phyloP scores from a whole-genome alignment of 768 basidiomycete species.

The Trametes meyenii region DNA sequence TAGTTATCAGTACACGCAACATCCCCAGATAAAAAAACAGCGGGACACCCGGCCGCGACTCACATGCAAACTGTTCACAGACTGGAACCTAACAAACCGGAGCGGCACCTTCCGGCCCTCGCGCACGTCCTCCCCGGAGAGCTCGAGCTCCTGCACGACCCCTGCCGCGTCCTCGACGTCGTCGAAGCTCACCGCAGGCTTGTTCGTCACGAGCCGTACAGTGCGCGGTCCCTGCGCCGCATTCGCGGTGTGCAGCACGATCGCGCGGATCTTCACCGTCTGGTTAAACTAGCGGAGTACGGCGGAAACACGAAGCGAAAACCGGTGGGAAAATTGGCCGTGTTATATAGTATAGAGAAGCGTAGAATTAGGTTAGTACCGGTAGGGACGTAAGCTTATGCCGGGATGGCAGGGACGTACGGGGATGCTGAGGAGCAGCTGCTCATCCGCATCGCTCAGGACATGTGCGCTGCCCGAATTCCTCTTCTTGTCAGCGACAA shows the following conservation, averaged over 20 bases:
- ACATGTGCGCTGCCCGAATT: constrained; percentile 54
- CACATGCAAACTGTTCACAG: constrained; percentile 67
- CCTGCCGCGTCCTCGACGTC: constrained; percentile 58
- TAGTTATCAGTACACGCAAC: not conserved
- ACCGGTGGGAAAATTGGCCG: not conserved
- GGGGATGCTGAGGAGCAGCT: constrained; percentile 67
- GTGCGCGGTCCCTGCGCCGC: constrained; percentile 54
- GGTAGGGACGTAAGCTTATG: too few species aligned
- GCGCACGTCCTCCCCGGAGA: constrained; percentile 51
- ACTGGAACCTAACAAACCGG: constrained; percentile 71
- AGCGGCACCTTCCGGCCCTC: constrained; percentile 54
- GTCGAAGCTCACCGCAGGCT: constrained; percentile 61
- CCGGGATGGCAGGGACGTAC: constrained; percentile 41
- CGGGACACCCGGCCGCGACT: constrained; percentile 29
- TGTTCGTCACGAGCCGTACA: constrained; percentile 67
- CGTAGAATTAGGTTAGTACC: not conserved
- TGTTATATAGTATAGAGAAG: not conserved
- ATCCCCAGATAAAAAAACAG: not conserved
- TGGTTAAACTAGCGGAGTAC: constrained; percentile 64
- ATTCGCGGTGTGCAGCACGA: constrained; percentile 50
- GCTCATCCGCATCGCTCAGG: constrained; percentile 72
- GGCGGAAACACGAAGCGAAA: not conserved
- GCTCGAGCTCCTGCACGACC: constrained; percentile 59
- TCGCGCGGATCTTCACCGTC: constrained; percentile 61
- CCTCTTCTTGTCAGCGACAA: constrained; percentile 46